Conservation (phyloP, 108 stramenopile species). For the Stephanodiscus triporus region DNA sequence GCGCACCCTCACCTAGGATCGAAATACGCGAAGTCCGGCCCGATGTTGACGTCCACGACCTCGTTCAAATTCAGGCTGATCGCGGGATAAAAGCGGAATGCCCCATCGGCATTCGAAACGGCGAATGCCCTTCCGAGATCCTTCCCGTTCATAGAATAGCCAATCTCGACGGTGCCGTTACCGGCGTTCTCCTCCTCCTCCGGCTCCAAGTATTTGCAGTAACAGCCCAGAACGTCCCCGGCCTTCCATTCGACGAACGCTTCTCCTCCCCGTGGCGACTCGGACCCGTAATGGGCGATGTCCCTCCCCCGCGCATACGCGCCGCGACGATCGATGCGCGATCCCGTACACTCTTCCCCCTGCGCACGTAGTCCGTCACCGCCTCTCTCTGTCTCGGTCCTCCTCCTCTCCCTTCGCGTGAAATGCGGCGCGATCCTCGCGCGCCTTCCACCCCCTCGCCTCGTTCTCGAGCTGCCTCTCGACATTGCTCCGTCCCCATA, state of each 20-base stretch:
- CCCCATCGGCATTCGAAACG: constrained; percentile 2
- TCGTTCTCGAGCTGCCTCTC: constrained; percentile 69
- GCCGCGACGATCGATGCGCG: too few relatives aligned
- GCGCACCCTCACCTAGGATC: constrained; percentile 25
- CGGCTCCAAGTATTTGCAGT: constrained; percentile 24
- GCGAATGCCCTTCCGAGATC: constrained; percentile 70
- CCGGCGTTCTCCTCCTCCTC: constrained; percentile 1
- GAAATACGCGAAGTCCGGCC: constrained; percentile 27
- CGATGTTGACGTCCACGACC: constrained; percentile 65
- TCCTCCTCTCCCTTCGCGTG: constrained; percentile 52
- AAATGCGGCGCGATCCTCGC: constrained; percentile 53
- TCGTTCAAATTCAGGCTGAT: constrained; percentile 76
- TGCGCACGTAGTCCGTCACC: constrained; percentile 62
- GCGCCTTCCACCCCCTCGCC: constrained; percentile 36
- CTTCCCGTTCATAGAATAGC: constrained; percentile 74
- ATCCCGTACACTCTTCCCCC: constrained; percentile 36
- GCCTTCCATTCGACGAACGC: neutral
- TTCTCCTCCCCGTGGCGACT: constrained; percentile 24
- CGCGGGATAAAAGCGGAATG: constrained; percentile 62
- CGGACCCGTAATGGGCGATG: too few relatives aligned
- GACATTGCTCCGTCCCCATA: constrained; percentile 51
- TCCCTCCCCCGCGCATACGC: too few relatives aligned
- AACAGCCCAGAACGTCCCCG: constrained; percentile 42
- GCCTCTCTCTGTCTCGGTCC: constrained; percentile 22
- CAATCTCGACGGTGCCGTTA: constrained; percentile 39